These are phyloP conservation scores for Jackrogersella multiformis DNA, from an alignment of 495 filamentous ascomycete species.

Conservation along the genomic window DNA sequence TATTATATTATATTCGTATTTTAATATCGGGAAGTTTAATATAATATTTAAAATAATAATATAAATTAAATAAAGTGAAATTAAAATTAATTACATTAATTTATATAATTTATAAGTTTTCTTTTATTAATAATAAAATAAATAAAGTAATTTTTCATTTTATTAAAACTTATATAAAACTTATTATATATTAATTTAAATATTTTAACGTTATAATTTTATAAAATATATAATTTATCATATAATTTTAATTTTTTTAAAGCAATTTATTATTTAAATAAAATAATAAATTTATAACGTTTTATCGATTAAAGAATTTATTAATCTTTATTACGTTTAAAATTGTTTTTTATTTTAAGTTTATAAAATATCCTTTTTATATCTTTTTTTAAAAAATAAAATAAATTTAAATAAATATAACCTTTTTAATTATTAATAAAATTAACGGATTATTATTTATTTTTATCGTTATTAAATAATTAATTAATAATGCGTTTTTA, in stretches of 20 bases:
- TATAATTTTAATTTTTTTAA: slow-evolving; percentile 2
- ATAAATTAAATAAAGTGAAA: not conserved
- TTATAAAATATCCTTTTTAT: not conserved
- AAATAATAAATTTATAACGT: not conserved
- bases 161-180: not conserved
- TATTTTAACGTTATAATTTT: slow-evolving; percentile 1
- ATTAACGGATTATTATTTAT: not conserved
- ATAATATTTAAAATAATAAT: slow-evolving; percentile 7
- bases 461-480: not conserved
- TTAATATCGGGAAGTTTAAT: not conserved
- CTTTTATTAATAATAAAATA: slow-evolving; percentile 1
- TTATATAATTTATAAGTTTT: slow-evolving; percentile 5
- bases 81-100: not conserved
- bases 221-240: slow-evolving; percentile 1
- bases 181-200: slow-evolving; percentile 2
- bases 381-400: slow-evolving; percentile 5
- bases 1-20: not conserved
- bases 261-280: slow-evolving; percentile 1
- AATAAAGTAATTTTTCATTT: not conserved
- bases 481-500: no score
- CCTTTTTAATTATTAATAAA: not conserved
- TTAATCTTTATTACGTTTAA: slow-evolving; percentile 8
- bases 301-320: not conserved
- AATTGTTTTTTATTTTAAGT: slow-evolving; percentile 2
- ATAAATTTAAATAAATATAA: slow-evolving; percentile 8